phyloP scores from a whole-genome alignment of 805 yeast species.

The Metschnikowia hibisci region DNA sequence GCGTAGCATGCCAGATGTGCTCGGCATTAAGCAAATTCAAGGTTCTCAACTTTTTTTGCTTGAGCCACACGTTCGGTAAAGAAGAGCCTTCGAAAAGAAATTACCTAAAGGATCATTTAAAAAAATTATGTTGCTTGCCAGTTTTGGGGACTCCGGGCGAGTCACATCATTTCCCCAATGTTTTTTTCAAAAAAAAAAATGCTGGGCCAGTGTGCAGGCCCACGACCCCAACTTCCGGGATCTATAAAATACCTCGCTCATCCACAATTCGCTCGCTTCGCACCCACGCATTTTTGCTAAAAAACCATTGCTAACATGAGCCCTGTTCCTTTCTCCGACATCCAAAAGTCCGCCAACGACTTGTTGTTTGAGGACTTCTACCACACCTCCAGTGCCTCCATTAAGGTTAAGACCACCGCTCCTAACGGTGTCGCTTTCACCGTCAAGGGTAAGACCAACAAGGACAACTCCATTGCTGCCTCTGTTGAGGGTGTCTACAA shows the following conservation, averaged over 20 bases:
- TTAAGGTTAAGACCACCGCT: conserved; percentile 88
- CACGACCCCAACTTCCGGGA: conserved; percentile 9
- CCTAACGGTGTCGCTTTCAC: conserved; percentile 96
- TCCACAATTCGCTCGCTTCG: conserved; percentile 14
- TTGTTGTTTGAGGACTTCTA: conserved; percentile 87
- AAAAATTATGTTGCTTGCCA: not conserved
- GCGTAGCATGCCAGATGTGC: not conserved
- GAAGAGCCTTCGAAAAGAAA: no score
- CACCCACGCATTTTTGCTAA: conserved; percentile 5
- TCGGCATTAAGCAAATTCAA: conserved; percentile 1
- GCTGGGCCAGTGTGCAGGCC: conserved; percentile 15
- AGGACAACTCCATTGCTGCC: conserved; percentile 80
- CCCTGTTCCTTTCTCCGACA: conserved; percentile 89
- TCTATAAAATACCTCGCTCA: conserved; percentile 14
- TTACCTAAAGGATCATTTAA: no score
- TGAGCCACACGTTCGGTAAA: no score
- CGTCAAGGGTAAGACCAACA: conserved; percentile 84
- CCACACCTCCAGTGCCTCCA: conserved; percentile 82
- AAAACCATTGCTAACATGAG: conserved; percentile 27
- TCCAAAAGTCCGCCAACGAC: conserved; percentile 88
- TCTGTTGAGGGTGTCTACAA: conserved; percentile 86
- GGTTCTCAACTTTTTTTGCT: not conserved
- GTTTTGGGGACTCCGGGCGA: not conserved
- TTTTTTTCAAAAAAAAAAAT: conserved; percentile 8
- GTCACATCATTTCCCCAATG: conserved; percentile 1